Base-by-base conservation (phyloP, 1,284 basidiomycete species). In the Apiotrichum domesticum region DNA sequence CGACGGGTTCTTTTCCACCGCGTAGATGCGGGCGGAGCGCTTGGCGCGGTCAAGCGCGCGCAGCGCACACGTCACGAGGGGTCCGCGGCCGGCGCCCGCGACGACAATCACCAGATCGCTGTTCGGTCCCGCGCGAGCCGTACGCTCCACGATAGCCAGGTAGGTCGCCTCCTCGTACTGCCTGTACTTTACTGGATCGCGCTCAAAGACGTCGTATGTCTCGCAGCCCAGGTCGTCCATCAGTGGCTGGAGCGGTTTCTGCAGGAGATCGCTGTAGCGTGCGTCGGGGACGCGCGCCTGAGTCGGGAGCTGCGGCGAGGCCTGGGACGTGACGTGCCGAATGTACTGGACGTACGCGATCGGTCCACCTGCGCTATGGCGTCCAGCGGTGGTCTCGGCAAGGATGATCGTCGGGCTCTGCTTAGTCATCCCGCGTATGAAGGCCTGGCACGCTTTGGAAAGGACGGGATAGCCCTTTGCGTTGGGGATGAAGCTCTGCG, bases 121-220 rank as follows among this genome's bases (percentile, higher is more conserved):
- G 6, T 51, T 35, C 10, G 45, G 49, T 6, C 48, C 52, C 3
- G 13, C 37, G 9, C 35, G 8, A 39, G 52, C 35, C 0, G 84
- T 81, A 74, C 85, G 82, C 65, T 94, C 90, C 46, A 80, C 67
- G 63, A 97, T 77, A n/a, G 92, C 93, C 51, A 81, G 81, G 67
- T 83, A 90, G 59, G 95, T 85, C 1, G 91, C 89, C 81, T 98
- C 90, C 78, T 98, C 96, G 73, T 98, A 99, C 65, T 91, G 86
- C 51, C 82, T 77, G 71, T 99, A 99, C 76, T 99, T 98, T 63
- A 98, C 86, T 0, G 96, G 93, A 78, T 98, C 96, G 68, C 90
- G 85, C 72, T 99, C 96, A 68, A 99, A 99, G 6, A 91, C 92
- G 70, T 98, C 90, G 74, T 99, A 99, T 6, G 94, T 98, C 56